Conservation (phyloP, 2,329 filamentous ascomycete species). For the Graphium sp. region DNA sequence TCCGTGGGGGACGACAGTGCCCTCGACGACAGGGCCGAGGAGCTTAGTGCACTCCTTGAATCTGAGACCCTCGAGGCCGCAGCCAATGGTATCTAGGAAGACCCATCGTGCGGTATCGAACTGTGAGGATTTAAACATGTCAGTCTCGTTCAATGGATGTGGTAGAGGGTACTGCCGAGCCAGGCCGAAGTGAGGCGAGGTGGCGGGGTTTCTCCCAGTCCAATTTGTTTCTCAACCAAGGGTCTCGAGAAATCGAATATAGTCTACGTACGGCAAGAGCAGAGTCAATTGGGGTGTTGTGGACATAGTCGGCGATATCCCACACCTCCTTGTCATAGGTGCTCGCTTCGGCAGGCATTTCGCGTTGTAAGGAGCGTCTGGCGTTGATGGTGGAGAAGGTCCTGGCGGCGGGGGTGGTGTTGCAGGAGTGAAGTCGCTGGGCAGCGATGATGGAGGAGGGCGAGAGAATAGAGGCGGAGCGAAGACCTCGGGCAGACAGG, state of each 20-base stretch:
- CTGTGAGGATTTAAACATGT: too few species aligned
- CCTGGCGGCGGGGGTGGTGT: constrained; percentile 10
- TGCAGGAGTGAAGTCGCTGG: too few species aligned
- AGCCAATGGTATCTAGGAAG: constrained; percentile 91
- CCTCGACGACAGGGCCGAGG: constrained; percentile 78
- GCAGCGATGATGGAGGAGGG: constrained; percentile 10
- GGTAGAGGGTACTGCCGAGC: too few species aligned
- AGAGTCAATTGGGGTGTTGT: constrained; percentile 79
- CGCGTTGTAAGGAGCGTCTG: constrained; percentile 8
- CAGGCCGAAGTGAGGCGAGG: too few species aligned
- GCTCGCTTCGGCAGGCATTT: constrained; percentile 26
- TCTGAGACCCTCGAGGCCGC: constrained; percentile 83
- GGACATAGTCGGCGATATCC: constrained; percentile 90
- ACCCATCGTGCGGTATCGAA: constrained; percentile 94
- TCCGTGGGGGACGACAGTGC: constrained; percentile 82
- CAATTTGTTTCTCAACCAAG: too few species aligned
- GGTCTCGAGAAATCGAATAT: constrained; percentile 1
- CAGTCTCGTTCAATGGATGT: too few species aligned
- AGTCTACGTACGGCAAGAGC: constrained; percentile 65
- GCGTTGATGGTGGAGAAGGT: constrained; percentile 3
- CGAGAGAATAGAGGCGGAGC: constrained; percentile 14
- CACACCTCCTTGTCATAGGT: constrained; percentile 67
- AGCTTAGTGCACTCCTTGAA: constrained; percentile 96
- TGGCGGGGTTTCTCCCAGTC: too few species aligned
- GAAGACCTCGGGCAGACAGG: too few species aligned